A percentile compares a stretch with the other conserved stretches of the same genome.
These are phyloP conservation scores for Paecilomyces niveus DNA, from an alignment of 2,329 filamentous ascomycete genomes.

Conservation along the genomic window DNA sequence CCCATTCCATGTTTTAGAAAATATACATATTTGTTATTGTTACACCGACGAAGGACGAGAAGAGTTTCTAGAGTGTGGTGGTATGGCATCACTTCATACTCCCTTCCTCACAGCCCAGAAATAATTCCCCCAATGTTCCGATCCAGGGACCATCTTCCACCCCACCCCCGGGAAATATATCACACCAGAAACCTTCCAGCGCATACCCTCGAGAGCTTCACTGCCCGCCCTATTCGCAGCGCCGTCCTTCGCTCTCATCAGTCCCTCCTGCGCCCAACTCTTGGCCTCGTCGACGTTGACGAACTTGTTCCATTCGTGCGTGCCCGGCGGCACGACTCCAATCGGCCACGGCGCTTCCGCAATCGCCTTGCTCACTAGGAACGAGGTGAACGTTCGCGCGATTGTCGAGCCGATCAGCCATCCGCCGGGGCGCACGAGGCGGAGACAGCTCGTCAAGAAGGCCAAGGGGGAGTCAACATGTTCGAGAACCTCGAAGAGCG, in stretches of 20 bases:
- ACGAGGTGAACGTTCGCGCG: slow-evolving; percentile 79
- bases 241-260: slow-evolving; percentile 45
- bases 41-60: neutral
- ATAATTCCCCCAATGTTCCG: slow-evolving; percentile 88
- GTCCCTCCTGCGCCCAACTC: slow-evolving; percentile 33
- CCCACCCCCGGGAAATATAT: slow-evolving; percentile 85
- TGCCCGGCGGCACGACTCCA: slow-evolving; percentile 81
- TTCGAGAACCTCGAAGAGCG: slow-evolving; percentile 90
- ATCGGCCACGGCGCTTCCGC: slow-evolving; percentile 68
- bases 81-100: slow-evolving; percentile 8
- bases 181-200: slow-evolving; percentile 70
- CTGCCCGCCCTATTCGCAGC: slow-evolving; percentile 15
- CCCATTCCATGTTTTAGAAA: neutral
- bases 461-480: slow-evolving; percentile 77
- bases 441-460: slow-evolving; percentile 49
- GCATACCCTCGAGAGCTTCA: slow-evolving; percentile 25
- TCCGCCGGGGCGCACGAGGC: slow-evolving; percentile 77
- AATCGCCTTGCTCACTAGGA: slow-evolving; percentile 84
- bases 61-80: neutral
- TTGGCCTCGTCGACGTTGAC: slow-evolving; percentile 70
- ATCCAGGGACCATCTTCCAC: slow-evolving; percentile 75
- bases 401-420: slow-evolving; percentile 94
- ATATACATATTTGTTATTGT: neutral
- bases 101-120: slow-evolving; percentile 76
- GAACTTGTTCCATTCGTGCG: slow-evolving; percentile 95